Conservation (phyloP, 805 yeast genomes). For the Candida dajiaensis region DNA sequence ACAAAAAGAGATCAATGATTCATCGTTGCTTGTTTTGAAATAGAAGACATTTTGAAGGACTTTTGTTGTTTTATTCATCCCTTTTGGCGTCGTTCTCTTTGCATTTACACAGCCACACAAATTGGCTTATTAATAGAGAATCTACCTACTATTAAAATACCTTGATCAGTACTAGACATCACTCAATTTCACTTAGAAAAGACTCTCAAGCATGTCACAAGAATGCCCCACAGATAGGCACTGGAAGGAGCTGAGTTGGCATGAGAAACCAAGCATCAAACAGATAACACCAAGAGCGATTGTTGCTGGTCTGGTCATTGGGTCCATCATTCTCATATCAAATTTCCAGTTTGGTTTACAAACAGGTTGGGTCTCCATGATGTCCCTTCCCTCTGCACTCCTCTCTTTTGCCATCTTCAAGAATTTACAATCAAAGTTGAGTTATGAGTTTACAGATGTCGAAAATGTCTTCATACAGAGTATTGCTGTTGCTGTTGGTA, state of each 20-base stretch:
- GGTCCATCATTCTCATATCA: conserved; percentile 78
- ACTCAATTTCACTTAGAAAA: background rate
- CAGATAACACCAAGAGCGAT: conserved; percentile 75
- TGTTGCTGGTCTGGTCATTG: conserved; percentile 73
- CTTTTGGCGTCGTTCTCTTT: too few relatives aligned
- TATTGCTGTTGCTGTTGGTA: conserved; percentile 93
- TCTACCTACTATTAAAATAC: background rate
- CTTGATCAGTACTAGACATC: background rate
- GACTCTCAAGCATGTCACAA: background rate
- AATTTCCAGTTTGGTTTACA: conserved; percentile 96
- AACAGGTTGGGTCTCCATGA: conserved; percentile 99
- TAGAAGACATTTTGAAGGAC: too few relatives aligned
- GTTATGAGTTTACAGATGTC: conserved; percentile 67
- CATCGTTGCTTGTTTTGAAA: background rate
- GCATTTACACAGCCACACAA: background rate
- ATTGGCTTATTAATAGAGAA: background rate
- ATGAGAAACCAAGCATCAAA: conserved; percentile 42
- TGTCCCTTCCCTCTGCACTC: conserved; percentile 92
- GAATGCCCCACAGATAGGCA: background rate
- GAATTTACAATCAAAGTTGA: conserved; percentile 32
- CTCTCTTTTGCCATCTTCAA: conserved; percentile 82
- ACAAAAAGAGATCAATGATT: background rate
- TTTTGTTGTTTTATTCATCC: background rate
- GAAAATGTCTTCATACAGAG: conserved; percentile 92
- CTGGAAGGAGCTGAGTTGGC: conserved; percentile 22